Percentiles rank a stretch among this genome's conserved stretches.
phyloP scores from a whole-genome alignment of 441 rosid species.

The Metrosideros polymorpha region DNA sequence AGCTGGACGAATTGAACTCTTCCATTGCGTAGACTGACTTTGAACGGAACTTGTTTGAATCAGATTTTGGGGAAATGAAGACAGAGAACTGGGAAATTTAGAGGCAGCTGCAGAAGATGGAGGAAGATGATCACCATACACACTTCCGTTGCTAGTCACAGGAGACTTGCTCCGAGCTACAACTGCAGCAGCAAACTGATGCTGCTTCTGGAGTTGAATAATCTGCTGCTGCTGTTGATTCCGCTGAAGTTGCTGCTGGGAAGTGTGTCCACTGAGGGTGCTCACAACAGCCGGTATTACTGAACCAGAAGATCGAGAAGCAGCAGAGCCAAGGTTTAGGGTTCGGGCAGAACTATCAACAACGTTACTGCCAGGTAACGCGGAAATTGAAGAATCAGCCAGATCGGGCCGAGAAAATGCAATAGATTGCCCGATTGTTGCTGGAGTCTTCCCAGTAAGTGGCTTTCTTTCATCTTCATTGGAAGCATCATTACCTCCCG shows the following conservation, averaged over 20 bases:
- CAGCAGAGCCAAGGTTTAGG: constrained; percentile 46
- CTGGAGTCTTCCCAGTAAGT: constrained; percentile 33
- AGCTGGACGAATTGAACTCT: constrained; percentile 49
- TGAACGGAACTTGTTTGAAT: constrained; percentile 59
- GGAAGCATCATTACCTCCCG: constrained; percentile 33
- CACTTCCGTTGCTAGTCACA: constrained; percentile 47
- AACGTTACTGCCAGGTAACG: constrained; percentile 44
- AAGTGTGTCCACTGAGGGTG: constrained; percentile 17
- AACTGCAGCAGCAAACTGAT: constrained; percentile 46
- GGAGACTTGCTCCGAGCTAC: constrained; percentile 54
- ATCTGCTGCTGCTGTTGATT: constrained; percentile 33
- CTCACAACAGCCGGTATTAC: constrained; percentile 25
- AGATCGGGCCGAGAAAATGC: constrained; percentile 71
- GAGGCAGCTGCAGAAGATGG: constrained; percentile 33
- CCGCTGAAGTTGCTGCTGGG: constrained; percentile 53
- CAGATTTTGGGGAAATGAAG: constrained; percentile 63
- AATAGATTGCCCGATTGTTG: constrained; percentile 60
- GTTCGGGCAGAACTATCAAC: constrained; percentile 72
- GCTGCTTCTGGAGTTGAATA: constrained; percentile 66
- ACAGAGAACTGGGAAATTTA: constrained; percentile 44
- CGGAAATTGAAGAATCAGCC: constrained; percentile 44
- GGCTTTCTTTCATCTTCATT: constrained; percentile 73
- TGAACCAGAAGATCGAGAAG: constrained; percentile 41
- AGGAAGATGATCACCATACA: constrained; percentile 53
- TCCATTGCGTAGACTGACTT: constrained; percentile 82